A percentile compares a stretch with the other conserved stretches of the same genome.
These are phyloP conservation scores for Chondrostereum purpureum DNA, from an alignment of 1,284 basidiomycete species.

Conservation along the genomic window DNA sequence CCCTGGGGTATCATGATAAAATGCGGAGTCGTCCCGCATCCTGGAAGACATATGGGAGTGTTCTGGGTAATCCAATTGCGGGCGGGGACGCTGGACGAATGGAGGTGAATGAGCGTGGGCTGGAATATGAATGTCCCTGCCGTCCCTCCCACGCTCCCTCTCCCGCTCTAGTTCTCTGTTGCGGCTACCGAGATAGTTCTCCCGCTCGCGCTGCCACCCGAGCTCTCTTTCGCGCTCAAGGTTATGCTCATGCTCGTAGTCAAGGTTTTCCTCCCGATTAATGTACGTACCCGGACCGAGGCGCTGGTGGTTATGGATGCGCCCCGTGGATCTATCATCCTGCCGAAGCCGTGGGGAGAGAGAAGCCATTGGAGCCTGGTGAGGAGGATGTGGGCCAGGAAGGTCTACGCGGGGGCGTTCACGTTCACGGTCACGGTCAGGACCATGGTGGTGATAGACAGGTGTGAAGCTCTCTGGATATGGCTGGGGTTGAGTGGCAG, in stretches of 20 bases:
- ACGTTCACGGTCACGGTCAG: slow-evolving; percentile 39
- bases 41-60: slow-evolving; percentile 30
- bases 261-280: slow-evolving; percentile 42
- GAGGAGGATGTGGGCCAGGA: slow-evolving; percentile 21
- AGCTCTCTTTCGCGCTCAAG: slow-evolving; percentile 35
- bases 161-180: slow-evolving; percentile 40
- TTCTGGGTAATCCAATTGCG: slow-evolving; percentile 27
- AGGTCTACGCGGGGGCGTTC: slow-evolving; percentile 36
- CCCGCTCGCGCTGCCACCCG: slow-evolving; percentile 37
- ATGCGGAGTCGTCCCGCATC: slow-evolving; percentile 36
- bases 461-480: slow-evolving; percentile 38
- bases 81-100: slow-evolving; percentile 29
- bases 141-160: slow-evolving; percentile 31
- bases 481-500: slow-evolving; percentile 29
- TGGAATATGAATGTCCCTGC: slow-evolving; percentile 8
- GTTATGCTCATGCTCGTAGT: slow-evolving; percentile 39
- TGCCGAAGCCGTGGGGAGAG: slow-evolving; percentile 32
- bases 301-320: slow-evolving; percentile 60
- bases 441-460: slow-evolving; percentile 40
- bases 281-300: slow-evolving; percentile 56
- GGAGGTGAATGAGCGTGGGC: slow-evolving; percentile 31
- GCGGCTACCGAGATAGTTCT: slow-evolving; percentile 20
- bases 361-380: slow-evolving; percentile 20
- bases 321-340: slow-evolving; percentile 27
- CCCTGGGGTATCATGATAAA: slow-evolving; percentile 34